Percentiles rank a stretch among this genome's conserved stretches.
Conservation (phyloP, 352 stramenopile species). For the Phytophthora melonis region DNA sequence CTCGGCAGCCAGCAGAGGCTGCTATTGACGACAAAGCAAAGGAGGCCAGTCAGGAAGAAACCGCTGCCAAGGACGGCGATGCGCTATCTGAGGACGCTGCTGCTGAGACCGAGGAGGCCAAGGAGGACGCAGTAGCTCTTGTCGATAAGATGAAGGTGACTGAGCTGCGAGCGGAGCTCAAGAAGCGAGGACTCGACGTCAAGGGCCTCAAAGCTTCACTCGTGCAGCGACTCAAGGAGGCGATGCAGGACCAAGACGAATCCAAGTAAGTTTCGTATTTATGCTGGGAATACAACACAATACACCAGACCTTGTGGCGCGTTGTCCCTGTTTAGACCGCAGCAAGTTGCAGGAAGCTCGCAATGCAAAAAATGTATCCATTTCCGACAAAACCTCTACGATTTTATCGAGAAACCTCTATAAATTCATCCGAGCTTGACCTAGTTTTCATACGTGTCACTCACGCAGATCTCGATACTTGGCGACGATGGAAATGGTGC, state of each 20-base stretch:
- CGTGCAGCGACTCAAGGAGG: constrained; percentile 67
- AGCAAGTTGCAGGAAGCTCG: neutral
- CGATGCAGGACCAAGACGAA: constrained; percentile 47
- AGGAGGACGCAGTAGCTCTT: constrained; percentile 29
- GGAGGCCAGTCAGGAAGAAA: neutral
- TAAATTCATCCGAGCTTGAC: constrained; percentile 8
- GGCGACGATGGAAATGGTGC: constrained; percentile 56
- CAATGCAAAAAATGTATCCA: constrained; percentile 21
- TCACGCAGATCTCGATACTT: constrained; percentile 37
- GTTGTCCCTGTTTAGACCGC: neutral
- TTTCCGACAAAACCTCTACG: constrained; percentile 13
- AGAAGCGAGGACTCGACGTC: constrained; percentile 73
- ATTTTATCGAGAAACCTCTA: neutral
- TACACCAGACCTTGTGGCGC: constrained; percentile 25
- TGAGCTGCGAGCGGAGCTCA: constrained; percentile 71
- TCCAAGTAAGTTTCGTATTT: constrained; percentile 52
- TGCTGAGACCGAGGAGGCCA: constrained; percentile 5
- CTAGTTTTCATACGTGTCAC: constrained; percentile 39
- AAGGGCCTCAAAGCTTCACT: constrained; percentile 78
- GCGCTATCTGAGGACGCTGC: constrained; percentile 4
- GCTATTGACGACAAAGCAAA: constrained; percentile 14
- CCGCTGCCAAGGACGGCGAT: constrained; percentile 2
- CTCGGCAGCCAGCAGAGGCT: constrained; percentile 1
- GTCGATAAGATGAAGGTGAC: constrained; percentile 68
- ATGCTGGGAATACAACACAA: constrained; percentile 36